Percentiles rank a stretch among this genome's conserved stretches.
phyloP scores from a whole-genome alignment of 805 yeast species.

The Kodamaea nitidulidarum region DNA sequence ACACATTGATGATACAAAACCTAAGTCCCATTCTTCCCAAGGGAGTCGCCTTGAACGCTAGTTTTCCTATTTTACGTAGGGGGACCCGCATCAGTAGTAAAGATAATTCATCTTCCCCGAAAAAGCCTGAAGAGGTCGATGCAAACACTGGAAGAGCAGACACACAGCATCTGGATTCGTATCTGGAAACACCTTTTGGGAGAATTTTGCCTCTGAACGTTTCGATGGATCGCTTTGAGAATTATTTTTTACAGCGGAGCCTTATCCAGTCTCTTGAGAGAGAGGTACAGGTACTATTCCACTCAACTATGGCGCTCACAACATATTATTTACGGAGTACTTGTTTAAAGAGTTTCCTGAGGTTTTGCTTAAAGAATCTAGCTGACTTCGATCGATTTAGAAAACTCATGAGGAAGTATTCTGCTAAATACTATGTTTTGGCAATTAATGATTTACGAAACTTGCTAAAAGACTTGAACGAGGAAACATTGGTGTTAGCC shows the following conservation, averaged over 20 bases:
- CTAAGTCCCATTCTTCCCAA: neutral
- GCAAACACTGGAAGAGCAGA: too few species aligned
- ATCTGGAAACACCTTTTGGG: too few species aligned
- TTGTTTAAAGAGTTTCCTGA: constrained; percentile 6
- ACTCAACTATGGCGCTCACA: constrained; percentile 8
- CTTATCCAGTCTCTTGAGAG: constrained; percentile 2
- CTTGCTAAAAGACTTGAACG: constrained; percentile 5
- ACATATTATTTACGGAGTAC: constrained; percentile 11
- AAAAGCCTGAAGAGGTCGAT: too few species aligned
- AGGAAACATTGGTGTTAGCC: constrained; percentile 11
- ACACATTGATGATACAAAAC: too few species aligned
- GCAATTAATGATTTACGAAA: constrained; percentile 11
- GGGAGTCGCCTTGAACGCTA: neutral
- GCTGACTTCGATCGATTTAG: neutral
- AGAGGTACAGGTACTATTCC: constrained; percentile 6
- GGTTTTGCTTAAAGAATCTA: neutral
- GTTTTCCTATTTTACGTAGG: neutral
- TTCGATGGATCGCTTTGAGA: constrained; percentile 11
- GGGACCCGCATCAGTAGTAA: neutral
- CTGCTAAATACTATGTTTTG: constrained; percentile 13
- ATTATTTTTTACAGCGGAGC: constrained; percentile 2
- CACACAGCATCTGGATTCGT: too few species aligned
- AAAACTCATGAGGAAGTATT: neutral
- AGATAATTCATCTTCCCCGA: too few species aligned
- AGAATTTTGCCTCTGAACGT: neutral